These are phyloP conservation scores for Solanum medicagineum DNA, from an alignment of 257 asterid species.

Conservation along the genomic window DNA sequence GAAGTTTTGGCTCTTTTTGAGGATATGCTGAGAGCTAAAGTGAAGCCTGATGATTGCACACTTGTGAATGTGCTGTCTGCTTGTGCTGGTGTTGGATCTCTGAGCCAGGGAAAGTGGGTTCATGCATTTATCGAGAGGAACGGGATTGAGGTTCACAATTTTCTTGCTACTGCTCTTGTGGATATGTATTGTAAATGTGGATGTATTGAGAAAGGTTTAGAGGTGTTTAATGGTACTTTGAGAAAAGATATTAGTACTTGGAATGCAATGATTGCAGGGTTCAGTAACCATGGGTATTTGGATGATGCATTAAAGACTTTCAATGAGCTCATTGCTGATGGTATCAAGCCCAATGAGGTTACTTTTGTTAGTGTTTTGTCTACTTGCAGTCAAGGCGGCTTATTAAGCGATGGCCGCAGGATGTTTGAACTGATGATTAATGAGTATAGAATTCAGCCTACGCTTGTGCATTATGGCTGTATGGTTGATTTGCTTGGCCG, in stretches of 20 bases:
- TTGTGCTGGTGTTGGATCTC: constrained; percentile 24
- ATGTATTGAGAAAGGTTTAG: constrained; percentile 17
- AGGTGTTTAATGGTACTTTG: constrained; percentile 10
- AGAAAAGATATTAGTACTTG: constrained; percentile 25
- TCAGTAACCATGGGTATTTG: constrained; percentile 26
- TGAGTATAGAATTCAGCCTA: constrained; percentile 17
- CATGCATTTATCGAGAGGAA: constrained; percentile 13
- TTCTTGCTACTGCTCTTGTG: constrained; percentile 28
- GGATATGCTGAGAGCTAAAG: constrained; percentile 11
- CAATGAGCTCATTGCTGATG: constrained; percentile 10
- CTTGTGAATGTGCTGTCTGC: constrained; percentile 26
- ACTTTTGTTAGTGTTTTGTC: constrained; percentile 26
- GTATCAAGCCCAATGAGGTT: constrained; percentile 18
- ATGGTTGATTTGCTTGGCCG: constrained; percentile 32
- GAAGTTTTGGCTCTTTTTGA: constrained; percentile 17
- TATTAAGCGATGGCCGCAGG: constrained; percentile 14
- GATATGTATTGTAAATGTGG: constrained; percentile 38
- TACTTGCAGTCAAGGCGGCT: constrained; percentile 30
- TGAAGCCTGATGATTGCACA: constrained; percentile 21
- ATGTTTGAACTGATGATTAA: constrained; percentile 16
- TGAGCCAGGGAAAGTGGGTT: constrained; percentile 25
- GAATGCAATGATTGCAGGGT: constrained; percentile 30
- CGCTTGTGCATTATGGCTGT: constrained; percentile 27
- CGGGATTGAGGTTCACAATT: constrained; percentile 9
- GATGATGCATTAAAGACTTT: constrained; percentile 15